These are phyloP conservation scores for Aspergillus spinulosporus DNA, from an alignment of 2,329 filamentous ascomycete species.

Conservation along the genomic window DNA sequence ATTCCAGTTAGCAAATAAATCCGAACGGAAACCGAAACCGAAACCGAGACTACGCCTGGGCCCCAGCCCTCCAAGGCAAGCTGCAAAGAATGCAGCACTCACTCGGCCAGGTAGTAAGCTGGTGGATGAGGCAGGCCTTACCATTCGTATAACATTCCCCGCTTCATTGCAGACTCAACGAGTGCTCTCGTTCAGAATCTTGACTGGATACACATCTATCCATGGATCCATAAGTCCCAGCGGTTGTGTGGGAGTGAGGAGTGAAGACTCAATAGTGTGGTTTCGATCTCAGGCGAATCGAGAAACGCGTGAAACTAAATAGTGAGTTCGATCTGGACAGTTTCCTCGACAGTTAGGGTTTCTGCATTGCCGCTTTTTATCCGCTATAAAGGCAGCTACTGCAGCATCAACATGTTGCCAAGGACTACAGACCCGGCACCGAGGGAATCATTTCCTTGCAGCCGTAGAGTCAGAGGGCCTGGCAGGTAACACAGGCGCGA, in stretches of 20 bases:
- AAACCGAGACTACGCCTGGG: no score
- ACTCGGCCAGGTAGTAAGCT: no score
- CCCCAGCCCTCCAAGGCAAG: no score
- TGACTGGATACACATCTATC: not conserved
- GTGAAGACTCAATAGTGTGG: not conserved
- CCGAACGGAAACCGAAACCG: no score
- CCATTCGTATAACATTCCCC: not conserved
- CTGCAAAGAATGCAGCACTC: no score
- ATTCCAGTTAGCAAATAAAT: no score
- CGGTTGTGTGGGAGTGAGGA: not conserved
- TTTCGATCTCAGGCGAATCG: not conserved
- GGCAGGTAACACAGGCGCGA: not conserved
- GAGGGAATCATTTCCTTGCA: not conserved
- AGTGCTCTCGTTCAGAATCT: not conserved
- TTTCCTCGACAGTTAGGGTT: no score
- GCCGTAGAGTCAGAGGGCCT: not conserved
- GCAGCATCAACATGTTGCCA: not conserved
- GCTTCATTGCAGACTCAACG: not conserved
- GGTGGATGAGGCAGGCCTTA: not conserved
- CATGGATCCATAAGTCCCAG: not conserved
- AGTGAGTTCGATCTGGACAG: no score
- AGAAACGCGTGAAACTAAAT: not conserved
- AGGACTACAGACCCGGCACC: not conserved
- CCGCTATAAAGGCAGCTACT: not conserved
- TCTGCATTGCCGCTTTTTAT: no score